Evolutionary conservation across 2,329 filamentous ascomycete species (phyloP).

Genomic region (Pezicula neosporulosa): DNA sequence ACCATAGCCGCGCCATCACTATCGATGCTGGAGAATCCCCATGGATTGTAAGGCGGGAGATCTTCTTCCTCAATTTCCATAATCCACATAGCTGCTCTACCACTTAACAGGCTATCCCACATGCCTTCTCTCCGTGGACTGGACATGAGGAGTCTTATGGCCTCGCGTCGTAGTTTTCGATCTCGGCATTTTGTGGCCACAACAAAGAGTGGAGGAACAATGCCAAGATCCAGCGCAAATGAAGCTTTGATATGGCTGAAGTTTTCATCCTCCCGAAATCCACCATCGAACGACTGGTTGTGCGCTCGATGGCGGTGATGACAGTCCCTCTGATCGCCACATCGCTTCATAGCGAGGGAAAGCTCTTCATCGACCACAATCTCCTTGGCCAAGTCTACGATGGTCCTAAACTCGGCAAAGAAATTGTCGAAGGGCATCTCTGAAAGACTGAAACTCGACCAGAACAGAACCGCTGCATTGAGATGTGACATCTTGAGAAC

Average conservation of each 20-base stretch:
- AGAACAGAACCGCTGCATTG: conserved; percentile 53
- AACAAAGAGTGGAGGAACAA: conserved; percentile 60
- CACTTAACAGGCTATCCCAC: conserved; percentile 61
- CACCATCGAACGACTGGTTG: neutral
- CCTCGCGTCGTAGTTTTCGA: conserved; percentile 49
- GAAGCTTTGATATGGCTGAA: conserved; percentile 46
- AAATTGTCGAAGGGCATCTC: conserved; percentile 58
- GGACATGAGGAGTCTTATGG: conserved; percentile 56
- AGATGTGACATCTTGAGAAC: conserved; percentile 61
- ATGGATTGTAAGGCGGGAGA: neutral
- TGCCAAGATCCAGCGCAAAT: conserved; percentile 56
- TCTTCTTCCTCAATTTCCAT: conserved; percentile 21
- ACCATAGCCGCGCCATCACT: neutral
- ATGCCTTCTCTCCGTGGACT: conserved; percentile 62
- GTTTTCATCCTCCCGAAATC: conserved; percentile 49
- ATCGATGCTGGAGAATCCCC: neutral
- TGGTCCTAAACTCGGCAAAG: conserved; percentile 45
- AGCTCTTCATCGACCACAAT: conserved; percentile 56
- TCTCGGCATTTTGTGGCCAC: conserved; percentile 63
- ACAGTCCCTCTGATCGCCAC: conserved; percentile 56
- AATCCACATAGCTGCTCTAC: conserved; percentile 41
- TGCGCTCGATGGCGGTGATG: conserved; percentile 54
- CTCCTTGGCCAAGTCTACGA: conserved; percentile 55
- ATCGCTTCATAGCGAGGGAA: conserved; percentile 43
- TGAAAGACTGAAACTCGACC: conserved; percentile 56